Evolutionary conservation across 768 basidiomycete genomes (phyloP).

Genomic region (Rhodosporidiobolus sp.): DNA sequence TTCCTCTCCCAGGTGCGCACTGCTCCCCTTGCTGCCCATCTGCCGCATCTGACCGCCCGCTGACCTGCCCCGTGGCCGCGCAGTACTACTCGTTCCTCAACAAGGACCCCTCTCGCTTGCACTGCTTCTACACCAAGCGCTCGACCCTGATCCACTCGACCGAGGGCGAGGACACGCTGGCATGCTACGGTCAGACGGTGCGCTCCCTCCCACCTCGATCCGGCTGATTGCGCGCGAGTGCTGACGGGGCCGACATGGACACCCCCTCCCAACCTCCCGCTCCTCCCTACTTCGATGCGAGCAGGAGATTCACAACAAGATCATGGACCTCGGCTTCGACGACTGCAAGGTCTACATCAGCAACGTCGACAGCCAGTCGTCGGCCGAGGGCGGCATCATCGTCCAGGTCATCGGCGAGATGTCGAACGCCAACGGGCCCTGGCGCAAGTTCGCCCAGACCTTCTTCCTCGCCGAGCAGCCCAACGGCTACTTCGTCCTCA

Average conservation of each 20-base stretch:
- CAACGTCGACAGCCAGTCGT: constrained; percentile 95
- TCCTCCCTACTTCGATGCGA: not conserved
- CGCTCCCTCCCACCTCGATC: not conserved
- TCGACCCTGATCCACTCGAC: constrained; percentile 96
- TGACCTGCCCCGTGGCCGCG: too few species aligned
- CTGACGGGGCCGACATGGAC: too few species aligned
- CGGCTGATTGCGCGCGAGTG: not conserved
- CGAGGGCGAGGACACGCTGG: constrained; percentile 87
- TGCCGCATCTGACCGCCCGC: not conserved
- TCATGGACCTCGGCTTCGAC: constrained; percentile 86
- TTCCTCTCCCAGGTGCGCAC: constrained; percentile 37
- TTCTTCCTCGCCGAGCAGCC: constrained; percentile 99
- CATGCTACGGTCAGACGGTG: constrained; percentile 91
- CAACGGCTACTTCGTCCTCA: constrained; percentile 98
- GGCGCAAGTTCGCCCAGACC: constrained; percentile 98
- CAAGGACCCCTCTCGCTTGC: constrained; percentile 91
- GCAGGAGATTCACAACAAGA: constrained; percentile 96
- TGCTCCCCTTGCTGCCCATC: not conserved
- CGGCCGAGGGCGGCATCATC: constrained; percentile 90
- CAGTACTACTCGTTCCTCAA: constrained; percentile 99
- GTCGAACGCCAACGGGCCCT: constrained; percentile 84
- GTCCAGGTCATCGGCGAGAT: constrained; percentile 98
- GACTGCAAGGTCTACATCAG: constrained; percentile 99
- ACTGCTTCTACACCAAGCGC: constrained; percentile 98
- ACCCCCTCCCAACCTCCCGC: constrained; percentile 14